These are phyloP conservation scores for Solanum piurae DNA, from an alignment of 257 asterid species.

Conservation along the genomic window DNA sequence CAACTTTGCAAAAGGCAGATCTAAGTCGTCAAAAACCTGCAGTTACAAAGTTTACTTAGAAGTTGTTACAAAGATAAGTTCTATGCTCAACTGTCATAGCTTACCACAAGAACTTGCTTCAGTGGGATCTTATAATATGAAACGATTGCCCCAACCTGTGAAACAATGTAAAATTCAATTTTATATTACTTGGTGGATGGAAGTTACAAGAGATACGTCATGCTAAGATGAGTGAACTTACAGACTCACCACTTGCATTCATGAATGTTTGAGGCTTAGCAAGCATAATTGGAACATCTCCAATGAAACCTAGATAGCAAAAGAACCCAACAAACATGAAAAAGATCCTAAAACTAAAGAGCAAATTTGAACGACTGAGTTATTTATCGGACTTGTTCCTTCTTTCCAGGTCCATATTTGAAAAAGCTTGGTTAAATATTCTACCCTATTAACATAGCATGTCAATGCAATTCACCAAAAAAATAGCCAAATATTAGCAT, in stretches of 20 bases:
- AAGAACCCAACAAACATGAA: background rate
- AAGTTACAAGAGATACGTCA: background rate
- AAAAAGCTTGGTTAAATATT: background rate
- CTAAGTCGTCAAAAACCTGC: constrained; percentile 90
- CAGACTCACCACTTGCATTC: constrained; percentile 99
- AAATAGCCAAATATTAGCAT: background rate
- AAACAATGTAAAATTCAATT: constrained; percentile 8
- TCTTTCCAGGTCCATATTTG: background rate
- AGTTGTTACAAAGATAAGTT: background rate
- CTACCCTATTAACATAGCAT: background rate
- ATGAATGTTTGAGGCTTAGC: constrained; percentile 95
- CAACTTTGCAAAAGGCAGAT: constrained; percentile 84
- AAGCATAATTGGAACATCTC: constrained; percentile 80
- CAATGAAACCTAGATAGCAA: constrained; percentile 51
- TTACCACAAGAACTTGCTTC: constrained; percentile 92
- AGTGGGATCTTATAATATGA: constrained; percentile 88
- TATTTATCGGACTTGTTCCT: background rate
- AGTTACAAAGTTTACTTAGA: background rate
- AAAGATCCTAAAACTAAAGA: background rate
- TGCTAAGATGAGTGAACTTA: constrained; percentile 48
- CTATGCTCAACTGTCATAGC: background rate
- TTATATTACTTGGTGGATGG: background rate
- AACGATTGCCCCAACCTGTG: constrained; percentile 82
- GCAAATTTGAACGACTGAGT: background rate
- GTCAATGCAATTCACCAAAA: background rate